Evolutionary conservation across 1,139 yeast genomes (phyloP), one percentile per base, ranked within the genome.

Genomic region (Candida tetrigidarum): DNA sequence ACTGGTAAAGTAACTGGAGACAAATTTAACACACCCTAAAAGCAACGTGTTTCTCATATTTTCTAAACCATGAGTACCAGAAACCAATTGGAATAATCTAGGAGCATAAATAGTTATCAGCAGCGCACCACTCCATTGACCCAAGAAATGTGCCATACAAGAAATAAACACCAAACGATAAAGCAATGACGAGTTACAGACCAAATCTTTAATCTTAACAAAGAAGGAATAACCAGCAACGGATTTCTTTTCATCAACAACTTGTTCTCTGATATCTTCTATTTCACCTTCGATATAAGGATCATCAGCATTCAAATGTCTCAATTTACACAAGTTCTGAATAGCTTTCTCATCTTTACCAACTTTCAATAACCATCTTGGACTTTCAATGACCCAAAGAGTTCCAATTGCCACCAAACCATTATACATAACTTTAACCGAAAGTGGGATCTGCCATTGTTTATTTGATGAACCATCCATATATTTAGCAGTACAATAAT

Each of bases 61-160:
- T 18, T 68, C 68, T 10, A 59, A 51, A n/a, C 62, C 64, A 26
- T 37, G 43, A 34, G 63, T 56, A 42, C 84, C 84, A 19, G 25
- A 22, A 37, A 76, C 70, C 42, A 77, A 64, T 23, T 64, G 67
- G 54, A 80, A 78, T 45, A 80, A 65, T 38, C 75, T 72, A 20
- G 80, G 73, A 20, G 84, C 76, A 51, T 78, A 79, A 43, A 78
- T 76, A 11, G 81, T 78, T 39, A 79, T 65, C 3, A 83, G 78
- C 48, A 78, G 79, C 25, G 83, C 80, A 39, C 85, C 85, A 28
- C 80, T 66, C 75, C 83, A 77, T 59, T 80, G 84, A 32, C 81
- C 78, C 43, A 80, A 64, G 37, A 81, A 48, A 49, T 78, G 80
- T 11, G 78, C 64, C 35, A 64, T 50, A 26, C 70, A 56, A 7